phyloP scores from a whole-genome alignment of 306 rosid species.

The Chamaecrista fasciculata region DNA sequence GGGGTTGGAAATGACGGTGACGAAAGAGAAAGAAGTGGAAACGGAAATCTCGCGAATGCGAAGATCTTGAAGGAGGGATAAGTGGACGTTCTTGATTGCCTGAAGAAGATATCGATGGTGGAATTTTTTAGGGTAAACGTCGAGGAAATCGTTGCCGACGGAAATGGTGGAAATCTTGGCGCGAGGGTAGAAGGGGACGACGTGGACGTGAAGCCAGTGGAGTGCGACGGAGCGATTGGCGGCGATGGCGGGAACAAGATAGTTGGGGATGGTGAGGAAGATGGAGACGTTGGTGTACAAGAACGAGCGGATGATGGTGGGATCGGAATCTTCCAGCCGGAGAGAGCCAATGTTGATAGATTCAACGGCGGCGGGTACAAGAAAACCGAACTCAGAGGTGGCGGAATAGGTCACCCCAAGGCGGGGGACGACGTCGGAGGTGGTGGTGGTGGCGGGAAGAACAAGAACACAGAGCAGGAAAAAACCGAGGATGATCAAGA shows the following conservation, averaged over 20 bases:
- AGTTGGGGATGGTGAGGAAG: conserved; percentile 72
- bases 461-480: too few species aligned
- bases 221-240: conserved; percentile 62
- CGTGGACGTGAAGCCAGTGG: conserved; percentile 66
- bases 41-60: conserved; percentile 67
- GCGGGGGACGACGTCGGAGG: conserved; percentile 32
- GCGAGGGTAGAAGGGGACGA: conserved; percentile 85
- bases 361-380: conserved; percentile 30
- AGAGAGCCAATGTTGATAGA: conserved; percentile 48
- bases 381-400: conserved; percentile 2
- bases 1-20: conserved; percentile 43
- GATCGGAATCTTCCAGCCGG: conserved; percentile 63
- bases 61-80: conserved; percentile 69
- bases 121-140: conserved; percentile 44
- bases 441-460: too few species aligned
- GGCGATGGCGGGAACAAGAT: conserved; percentile 57
- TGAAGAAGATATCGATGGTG: conserved; percentile 46
- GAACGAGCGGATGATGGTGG: conserved; percentile 54
- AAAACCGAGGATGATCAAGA: too few species aligned
- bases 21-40: conserved; percentile 76
- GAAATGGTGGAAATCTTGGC: conserved; percentile 72
- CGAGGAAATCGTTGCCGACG: conserved; percentile 68
- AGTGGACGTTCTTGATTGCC: conserved; percentile 63
- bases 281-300: conserved; percentile 63
- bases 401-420: conserved; percentile 58